These are phyloP conservation scores for Passiflora organensis DNA, from an alignment of 345 rosid species.

Conservation along the genomic window DNA sequence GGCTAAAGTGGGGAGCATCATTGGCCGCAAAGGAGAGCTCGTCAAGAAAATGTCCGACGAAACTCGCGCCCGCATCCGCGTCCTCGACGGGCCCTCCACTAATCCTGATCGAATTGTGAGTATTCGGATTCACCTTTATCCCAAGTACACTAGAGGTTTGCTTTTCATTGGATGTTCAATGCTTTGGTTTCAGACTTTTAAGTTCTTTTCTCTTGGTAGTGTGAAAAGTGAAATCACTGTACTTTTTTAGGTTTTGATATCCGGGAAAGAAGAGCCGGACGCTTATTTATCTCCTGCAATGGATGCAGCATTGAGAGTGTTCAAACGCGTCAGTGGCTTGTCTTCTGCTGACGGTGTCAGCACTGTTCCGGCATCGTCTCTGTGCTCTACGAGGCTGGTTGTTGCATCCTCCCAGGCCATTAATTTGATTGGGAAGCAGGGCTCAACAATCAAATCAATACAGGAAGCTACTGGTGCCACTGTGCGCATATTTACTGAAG, in stretches of 20 bases:
- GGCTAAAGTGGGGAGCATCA: constrained; percentile 69
- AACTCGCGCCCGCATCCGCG: constrained; percentile 75
- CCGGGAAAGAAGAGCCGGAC: constrained; percentile 57
- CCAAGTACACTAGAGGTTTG: too few relatives aligned
- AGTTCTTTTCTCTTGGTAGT: not conserved
- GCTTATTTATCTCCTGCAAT: constrained; percentile 51
- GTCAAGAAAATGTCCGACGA: constrained; percentile 92
- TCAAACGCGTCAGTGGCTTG: constrained; percentile 43
- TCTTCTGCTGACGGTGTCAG: constrained; percentile 32
- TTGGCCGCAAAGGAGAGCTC: constrained; percentile 80
- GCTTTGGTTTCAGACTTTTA: not conserved
- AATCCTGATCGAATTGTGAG: constrained; percentile 72
- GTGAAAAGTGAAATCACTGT: too few relatives aligned
- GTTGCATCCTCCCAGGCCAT: constrained; percentile 87
- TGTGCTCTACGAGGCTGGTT: constrained; percentile 61
- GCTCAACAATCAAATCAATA: constrained; percentile 71
- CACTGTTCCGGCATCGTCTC: constrained; percentile 9
- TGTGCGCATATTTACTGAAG: constrained; percentile 69
- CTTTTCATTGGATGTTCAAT: not conserved
- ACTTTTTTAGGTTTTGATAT: constrained; percentile 43
- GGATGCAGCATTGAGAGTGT: constrained; percentile 49
- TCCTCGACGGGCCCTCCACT: constrained; percentile 58
- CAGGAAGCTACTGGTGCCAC: constrained; percentile 75
- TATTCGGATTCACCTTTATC: constrained; percentile 6
- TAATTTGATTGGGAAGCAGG: constrained; percentile 88